Evolutionary conservation across 345 rosid genomes (phyloP).

Genomic region (Linum tenue): DNA sequence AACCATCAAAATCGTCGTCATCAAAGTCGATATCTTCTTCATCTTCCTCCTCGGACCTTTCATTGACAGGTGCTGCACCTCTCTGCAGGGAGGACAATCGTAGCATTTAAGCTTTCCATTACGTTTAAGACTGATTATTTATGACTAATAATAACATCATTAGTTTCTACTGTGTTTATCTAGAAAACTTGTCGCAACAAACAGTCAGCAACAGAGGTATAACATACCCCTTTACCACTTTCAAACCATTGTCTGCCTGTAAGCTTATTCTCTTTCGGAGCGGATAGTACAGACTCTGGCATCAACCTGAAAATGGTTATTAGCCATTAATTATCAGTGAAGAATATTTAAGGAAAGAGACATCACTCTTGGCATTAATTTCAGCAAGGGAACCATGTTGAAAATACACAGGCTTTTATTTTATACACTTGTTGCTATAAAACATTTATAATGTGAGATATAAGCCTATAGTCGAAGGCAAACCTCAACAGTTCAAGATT

Average conservation of each 20-base stretch:
- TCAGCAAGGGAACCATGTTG: neutral
- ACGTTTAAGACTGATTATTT: too few relatives aligned
- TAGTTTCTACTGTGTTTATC: too few relatives aligned
- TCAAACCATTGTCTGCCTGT: slow-evolving; percentile 95
- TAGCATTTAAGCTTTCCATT: too few relatives aligned
- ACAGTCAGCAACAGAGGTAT: neutral
- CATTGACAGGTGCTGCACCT: slow-evolving; percentile 47
- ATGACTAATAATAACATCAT: too few relatives aligned
- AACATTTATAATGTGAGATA: too few relatives aligned
- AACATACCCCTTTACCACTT: slow-evolving; percentile 63
- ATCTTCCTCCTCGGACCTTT: slow-evolving; percentile 62
- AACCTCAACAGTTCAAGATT: too few relatives aligned
- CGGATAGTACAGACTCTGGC: slow-evolving; percentile 79
- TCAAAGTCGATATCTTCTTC: slow-evolving; percentile 84
- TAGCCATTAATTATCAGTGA: neutral
- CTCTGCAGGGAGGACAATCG: slow-evolving; percentile 38
- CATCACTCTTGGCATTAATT: neutral
- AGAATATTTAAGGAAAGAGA: neutral
- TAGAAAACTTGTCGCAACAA: neutral
- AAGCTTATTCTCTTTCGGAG: slow-evolving; percentile 78
- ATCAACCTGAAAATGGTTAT: slow-evolving; percentile 42
- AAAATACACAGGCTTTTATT: too few relatives aligned
- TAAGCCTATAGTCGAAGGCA: too few relatives aligned
- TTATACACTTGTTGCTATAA: too few relatives aligned
- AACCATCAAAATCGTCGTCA: slow-evolving; percentile 94